Evolutionary conservation across 1,139 yeast species (phyloP), one percentile per base, ranked within the genome.

Genomic region (Hansenula lynferdii): DNA sequence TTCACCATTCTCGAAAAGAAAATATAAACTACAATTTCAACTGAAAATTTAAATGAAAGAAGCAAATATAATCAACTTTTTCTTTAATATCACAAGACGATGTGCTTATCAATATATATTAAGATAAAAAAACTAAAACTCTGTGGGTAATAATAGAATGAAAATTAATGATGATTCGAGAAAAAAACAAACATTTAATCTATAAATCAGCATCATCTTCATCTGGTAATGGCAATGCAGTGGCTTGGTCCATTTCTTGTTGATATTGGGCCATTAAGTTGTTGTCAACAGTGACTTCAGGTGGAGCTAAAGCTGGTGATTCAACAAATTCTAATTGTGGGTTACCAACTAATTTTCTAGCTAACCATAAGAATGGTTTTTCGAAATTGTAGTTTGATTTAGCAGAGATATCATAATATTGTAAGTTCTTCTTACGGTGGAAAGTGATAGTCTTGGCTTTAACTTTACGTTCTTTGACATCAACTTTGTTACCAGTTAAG

Each of bases 391-490:
- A 94, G 80, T 94, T 94, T 55, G 98, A 92, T 76, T 94, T 94
- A 67, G 99, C 99, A 45, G 97, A 90, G 65, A 94, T 94, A 70
- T 94, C 99, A 74, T 94, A 94, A 75, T 94, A 94, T 75, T 94
- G 99, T 69, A 94, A 80, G 77, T 94, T 92, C 83, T 94, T 94
- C 95, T 94, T 94, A 81, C 97, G 85, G 86, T 92, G 98, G 96
- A 94, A 94, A 58, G 98, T 94, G 75, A 92, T 92, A 64, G 97
- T 87, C 81, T 92, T 92, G 60, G 98, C 98, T 81, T 94, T 94
- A 64, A 94, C 99, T 75, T 94, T 94, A 73, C 99, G 86, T 77
- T 94, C 99, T 80, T 94, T 87, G 57, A 94, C 98, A 68, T 94
- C 99, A 59, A 92, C 99, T 76, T 94, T 94, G 84, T 94, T 94